Percentiles rank a stretch among this genome's conserved stretches.
These are phyloP conservation scores for Amaranthus cruentus DNA, from an alignment of 148 eudicot species.

Conservation along the genomic window DNA sequence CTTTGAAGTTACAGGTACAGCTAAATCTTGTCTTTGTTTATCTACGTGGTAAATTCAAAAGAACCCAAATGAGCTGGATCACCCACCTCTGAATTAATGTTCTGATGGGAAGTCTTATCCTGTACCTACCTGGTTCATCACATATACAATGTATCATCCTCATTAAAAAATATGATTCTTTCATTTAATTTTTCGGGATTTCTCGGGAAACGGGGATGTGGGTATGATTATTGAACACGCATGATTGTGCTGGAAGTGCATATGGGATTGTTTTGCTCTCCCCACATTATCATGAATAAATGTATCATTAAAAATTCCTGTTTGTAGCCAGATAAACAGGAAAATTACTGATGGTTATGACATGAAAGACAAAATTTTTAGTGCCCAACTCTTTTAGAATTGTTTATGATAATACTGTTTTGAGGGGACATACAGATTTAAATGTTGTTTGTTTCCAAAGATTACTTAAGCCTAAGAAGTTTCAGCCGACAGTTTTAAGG, in stretches of 20 bases:
- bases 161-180: background rate
- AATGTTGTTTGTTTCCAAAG: background rate
- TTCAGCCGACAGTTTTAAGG: background rate
- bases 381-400: constrained; percentile 9
- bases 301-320: background rate
- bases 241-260: background rate
- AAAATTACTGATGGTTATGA: constrained; percentile 3
- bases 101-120: constrained; percentile 8
- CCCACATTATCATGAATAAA: background rate
- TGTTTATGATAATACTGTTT: constrained; percentile 2
- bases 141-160: background rate
- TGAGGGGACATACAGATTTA: background rate
- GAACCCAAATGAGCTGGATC: constrained; percentile 1
- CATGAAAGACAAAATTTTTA: constrained; percentile 8
- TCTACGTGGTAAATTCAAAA: background rate
- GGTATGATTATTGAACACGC: background rate
- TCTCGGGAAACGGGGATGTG: background rate
- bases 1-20: constrained; percentile 20
- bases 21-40: constrained; percentile 5
- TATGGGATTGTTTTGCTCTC: background rate
- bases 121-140: background rate
- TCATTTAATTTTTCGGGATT: background rate
- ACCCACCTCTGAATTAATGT: background rate
- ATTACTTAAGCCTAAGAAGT: background rate
- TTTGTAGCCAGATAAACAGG: background rate